Base-by-base conservation (phyloP, 2,329 filamentous ascomycete species). In the Paecilomyces sp. region DNA sequence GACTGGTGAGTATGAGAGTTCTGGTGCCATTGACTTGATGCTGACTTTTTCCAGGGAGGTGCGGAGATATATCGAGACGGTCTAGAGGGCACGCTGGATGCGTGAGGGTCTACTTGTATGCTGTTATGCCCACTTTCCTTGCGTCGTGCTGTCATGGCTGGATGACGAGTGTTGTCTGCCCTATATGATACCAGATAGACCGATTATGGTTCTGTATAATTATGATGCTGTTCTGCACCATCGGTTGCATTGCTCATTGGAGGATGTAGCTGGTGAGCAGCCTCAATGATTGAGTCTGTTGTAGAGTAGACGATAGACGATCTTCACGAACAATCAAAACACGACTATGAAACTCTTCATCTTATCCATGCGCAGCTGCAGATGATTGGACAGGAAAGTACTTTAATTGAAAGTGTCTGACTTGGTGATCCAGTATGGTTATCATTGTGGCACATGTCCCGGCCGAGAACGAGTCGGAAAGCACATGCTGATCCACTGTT, bases 31-130 rank as follows among this genome's bases (percentile, higher is more conserved):
- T 22, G 18, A 30, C 36, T 60, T 58, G 52, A 54, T 47, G 3
- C 67, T 70, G 60, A 66, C 59, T 58, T 60, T 36, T 53, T 61
- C 25, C 63, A 89, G 88, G 88, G 89, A 92, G 74, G 81, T 91
- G 73, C 85, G 84, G 75, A 82, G 89, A 61, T 92, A 92, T 68
- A 90, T 91, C 62, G 89, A 91, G 75, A 90, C 87, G n/a, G 86
- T 90, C 60, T 88, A 65, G 22, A 59, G 51, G 7, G 15, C 4
- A 15, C 8, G 41, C n/a, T 47, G 15, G 41, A 18, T 47, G 41
- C 6, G n/a, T 15, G 22, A 22, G 22, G 41, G 41, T 47, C 41
- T 47, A 18, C 15, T 8, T 18, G 2, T 47, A 47, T 18, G 41
- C 15, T 47, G 7, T 8, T 47, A n/a, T 47, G 6, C 18, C 41